Base-by-base conservation (phyloP, 192 early-diverging fungal species). In the Backusella tuberculispora region DNA sequence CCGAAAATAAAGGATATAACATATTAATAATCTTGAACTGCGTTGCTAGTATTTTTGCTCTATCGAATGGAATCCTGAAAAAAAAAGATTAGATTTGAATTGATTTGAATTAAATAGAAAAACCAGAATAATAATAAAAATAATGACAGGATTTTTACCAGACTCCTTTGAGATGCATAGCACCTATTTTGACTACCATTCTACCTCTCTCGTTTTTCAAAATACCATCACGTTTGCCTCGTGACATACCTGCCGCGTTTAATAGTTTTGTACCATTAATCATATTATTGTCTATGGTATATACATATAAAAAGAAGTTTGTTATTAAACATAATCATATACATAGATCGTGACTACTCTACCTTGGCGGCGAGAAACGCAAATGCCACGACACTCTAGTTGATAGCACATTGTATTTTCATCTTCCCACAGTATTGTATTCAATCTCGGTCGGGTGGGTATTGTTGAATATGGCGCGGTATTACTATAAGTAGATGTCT, bases 151-250 rank as follows among this genome's bases (percentile, higher is more conserved):
- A 15, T 77, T 42, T 19, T 79, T 82, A 88, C 93, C 93, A 95
- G 68, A 95, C 93, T 26, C 93, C 93, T 77, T 95, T 95, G 37
- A 95, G 81, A 69, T 93, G 91, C 92, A 95, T 94, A 1, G 93
- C 88, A 38, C 93, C 93, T 5, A 92, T 90, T 82, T 95, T 95
- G 56, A 95, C 92, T 12, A 95, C 93, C 5, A 89, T 87, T 50
- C 93, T 85, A 24, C 90, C 93, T 82, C 92, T 91, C 78, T 95
- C 93, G 74, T 94, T 93, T 77, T 95, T 95, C 29, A 95, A 82
- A 56, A 95, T 94, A 4, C 92, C 92, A 71, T 95, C 93, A 44
- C 93, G 85, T 80, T 93, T 94, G 50, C 93, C 93, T n/a, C 93
- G 89, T 65, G 93, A 92, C 92, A 95, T 94, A 41, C 92, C 92